Conservation (phyloP, 2,329 filamentous ascomycete genomes). For the Sporothrix dimorphospora region DNA sequence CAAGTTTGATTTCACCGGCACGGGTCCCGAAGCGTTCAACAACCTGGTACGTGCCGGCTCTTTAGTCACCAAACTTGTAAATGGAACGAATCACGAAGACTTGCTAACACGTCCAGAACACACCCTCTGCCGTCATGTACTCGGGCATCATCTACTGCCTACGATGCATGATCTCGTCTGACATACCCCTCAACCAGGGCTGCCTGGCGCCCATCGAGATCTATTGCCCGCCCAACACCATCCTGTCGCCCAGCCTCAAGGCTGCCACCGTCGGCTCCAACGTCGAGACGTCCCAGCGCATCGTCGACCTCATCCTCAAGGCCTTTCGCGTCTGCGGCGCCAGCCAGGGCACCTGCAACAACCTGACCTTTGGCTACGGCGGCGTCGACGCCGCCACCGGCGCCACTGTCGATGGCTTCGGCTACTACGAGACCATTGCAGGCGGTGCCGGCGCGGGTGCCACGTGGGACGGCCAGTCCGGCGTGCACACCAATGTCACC, state of each 20-base stretch:
- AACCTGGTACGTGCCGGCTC: too few relatives aligned
- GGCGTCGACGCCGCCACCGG: slow-evolving; percentile 28
- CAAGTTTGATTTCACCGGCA: slow-evolving; percentile 44
- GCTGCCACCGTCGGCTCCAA: slow-evolving; percentile 39
- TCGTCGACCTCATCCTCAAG: slow-evolving; percentile 42
- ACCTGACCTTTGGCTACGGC: slow-evolving; percentile 40
- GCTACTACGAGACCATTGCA: slow-evolving; percentile 41
- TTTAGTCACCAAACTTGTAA: too few relatives aligned
- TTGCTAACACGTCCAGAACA: slow-evolving; percentile 24
- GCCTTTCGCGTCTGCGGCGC: slow-evolving; percentile 39
- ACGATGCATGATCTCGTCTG: slow-evolving; percentile 41
- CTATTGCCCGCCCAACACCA: slow-evolving; percentile 37
- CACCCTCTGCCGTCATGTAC: slow-evolving; percentile 30
- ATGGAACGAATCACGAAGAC: slow-evolving; percentile 20
- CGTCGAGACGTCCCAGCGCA: slow-evolving; percentile 39
- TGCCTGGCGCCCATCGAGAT: slow-evolving; percentile 44
- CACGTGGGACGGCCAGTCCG: slow-evolving; percentile 38
- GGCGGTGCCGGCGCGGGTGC: slow-evolving; percentile 42
- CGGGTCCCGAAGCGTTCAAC: slow-evolving; percentile 35
- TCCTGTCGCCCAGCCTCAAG: slow-evolving; percentile 40
- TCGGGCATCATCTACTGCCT: slow-evolving; percentile 46
- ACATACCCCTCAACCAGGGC: slow-evolving; percentile 47
- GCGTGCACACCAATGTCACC: slow-evolving; percentile 39
- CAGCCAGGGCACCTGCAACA: slow-evolving; percentile 41
- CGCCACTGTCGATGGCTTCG: slow-evolving; percentile 36